Base-by-base conservation (phyloP, 2,329 filamentous ascomycete species). In the Paecilomyces niveus region DNA sequence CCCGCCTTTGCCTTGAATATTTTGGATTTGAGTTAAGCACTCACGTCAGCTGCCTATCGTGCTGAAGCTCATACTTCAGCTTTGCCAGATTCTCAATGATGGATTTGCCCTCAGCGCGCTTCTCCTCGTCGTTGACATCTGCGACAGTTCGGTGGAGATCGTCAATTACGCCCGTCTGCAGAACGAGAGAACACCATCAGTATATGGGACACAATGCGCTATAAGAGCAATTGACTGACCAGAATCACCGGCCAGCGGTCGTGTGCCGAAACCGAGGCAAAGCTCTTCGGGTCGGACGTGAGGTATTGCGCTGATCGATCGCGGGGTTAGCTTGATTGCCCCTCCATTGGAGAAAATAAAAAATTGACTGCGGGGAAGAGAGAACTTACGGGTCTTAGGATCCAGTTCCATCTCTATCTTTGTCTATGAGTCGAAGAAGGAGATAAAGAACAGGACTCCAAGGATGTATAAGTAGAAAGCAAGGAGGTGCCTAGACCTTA, bases 241-340 rank as follows among this genome's bases (percentile, higher is more conserved):
- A 99, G 78, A 70, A 99, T 99, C 58, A 96, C 82, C 15, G 94
- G 94, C 94, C 93, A 99, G 73, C 94, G 83, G 65, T 92, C 88
- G 68, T 88, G 83, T 33, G 90, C 93, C 8, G 94, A 96, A 60
- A 87, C 81, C 74, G 87, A 91, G 56, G 89, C 94, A 72, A 97
- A 97, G 54, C 92, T 97, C 50, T 82, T 89, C 68, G 84, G 85
- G 78, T 97, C 92, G 67, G 83, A 86, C 39, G 92, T 97, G 66
- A 81, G 82, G 73, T 88, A 95, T 61, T 85, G 86, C 53, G 88
- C 90, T 95, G 59, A 29, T 29, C 39, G 54, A 65, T 56, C 35
- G 61, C 57, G 65, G 62, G 63, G 62, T 63, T 61, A 66, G 57
- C 53, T 31, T 21, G 10, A 26, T 10, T 33, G 64, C 57, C 65